phyloP scores from a whole-genome alignment of 495 filamentous ascomycete species.

The Cetradonia linearis region DNA sequence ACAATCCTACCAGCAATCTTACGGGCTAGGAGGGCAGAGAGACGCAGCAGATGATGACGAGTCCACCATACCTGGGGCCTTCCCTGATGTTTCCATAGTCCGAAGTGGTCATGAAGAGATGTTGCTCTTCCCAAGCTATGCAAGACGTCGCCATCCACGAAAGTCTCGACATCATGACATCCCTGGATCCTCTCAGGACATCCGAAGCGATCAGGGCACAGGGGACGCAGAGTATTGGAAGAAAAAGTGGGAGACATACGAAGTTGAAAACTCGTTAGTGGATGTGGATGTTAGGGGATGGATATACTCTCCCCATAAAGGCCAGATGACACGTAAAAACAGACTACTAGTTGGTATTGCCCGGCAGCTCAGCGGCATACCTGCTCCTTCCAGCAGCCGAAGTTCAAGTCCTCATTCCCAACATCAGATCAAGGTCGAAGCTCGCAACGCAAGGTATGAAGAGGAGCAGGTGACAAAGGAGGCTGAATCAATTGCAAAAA shows the following conservation, averaged over 20 bases:
- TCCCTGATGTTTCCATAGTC: slow-evolving; percentile 70
- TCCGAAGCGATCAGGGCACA: slow-evolving; percentile 25
- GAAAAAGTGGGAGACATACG: slow-evolving; percentile 55
- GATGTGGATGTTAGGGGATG: slow-evolving; percentile 93
- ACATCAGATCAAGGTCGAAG: slow-evolving; percentile 27
- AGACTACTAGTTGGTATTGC: slow-evolving; percentile 76
- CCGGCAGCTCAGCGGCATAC: slow-evolving; percentile 73
- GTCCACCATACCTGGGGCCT: slow-evolving; percentile 59
- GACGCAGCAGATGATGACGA: slow-evolving; percentile 44
- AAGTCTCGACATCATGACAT: slow-evolving; percentile 33
- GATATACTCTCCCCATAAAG: slow-evolving; percentile 77
- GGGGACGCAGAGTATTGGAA: slow-evolving; percentile 57
- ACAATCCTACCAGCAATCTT: slow-evolving; percentile 63
- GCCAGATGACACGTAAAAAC: slow-evolving; percentile 81
- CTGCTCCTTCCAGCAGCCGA: slow-evolving; percentile 44
- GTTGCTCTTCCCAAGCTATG: slow-evolving; percentile 88
- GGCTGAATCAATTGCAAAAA: slow-evolving; percentile 60
- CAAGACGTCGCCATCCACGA: slow-evolving; percentile 47
- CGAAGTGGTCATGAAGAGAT: slow-evolving; percentile 79
- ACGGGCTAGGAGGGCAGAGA: slow-evolving; percentile 38
- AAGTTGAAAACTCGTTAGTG: slow-evolving; percentile 71
- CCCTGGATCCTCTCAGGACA: slow-evolving; percentile 27
- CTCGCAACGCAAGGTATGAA: slow-evolving; percentile 35
- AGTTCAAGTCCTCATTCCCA: slow-evolving; percentile 30
- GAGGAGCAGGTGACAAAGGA: slow-evolving; percentile 59